These are phyloP conservation scores for Mycena sp. DNA, from an alignment of 1,284 basidiomycete genomes.

Conservation along the genomic window DNA sequence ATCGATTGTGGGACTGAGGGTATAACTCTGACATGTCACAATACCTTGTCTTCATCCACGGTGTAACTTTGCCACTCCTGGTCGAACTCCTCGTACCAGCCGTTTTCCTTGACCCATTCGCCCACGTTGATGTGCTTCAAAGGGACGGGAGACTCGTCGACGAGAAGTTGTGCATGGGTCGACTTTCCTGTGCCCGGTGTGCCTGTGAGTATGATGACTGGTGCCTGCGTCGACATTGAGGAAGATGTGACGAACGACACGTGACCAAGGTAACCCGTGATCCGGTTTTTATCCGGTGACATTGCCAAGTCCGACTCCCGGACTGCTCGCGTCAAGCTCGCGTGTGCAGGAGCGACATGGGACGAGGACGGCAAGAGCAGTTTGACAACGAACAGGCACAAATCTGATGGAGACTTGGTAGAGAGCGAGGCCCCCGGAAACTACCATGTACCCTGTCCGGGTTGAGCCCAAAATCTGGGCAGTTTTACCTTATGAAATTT, in stretches of 20 bases:
- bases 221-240: constrained; percentile 44
- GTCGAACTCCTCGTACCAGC: constrained; percentile 87
- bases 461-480: too few species aligned
- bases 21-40: neutral
- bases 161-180: constrained; percentile 87
- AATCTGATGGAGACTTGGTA: too few species aligned
- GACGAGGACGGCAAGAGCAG: too few species aligned
- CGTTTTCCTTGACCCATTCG: constrained; percentile 87
- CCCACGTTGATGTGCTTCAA: constrained; percentile 91
- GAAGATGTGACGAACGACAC: neutral
- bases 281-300: too few species aligned
- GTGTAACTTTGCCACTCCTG: constrained; percentile 95
- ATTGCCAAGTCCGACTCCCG: too few species aligned
- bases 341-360: too few species aligned
- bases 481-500: too few species aligned
- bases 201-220: constrained; percentile 94
- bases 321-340: too few species aligned
- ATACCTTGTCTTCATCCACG: constrained; percentile 85
- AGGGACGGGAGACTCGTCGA: constrained; percentile 70
- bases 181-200: constrained; percentile 91
- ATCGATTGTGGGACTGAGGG: constrained; percentile 1
- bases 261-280: too few species aligned
- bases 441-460: too few species aligned
- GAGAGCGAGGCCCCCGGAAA: too few species aligned
- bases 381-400: too few species aligned